Evolutionary conservation across 1,139 yeast species (phyloP).

Genomic region (Petasospora fabianii): DNA sequence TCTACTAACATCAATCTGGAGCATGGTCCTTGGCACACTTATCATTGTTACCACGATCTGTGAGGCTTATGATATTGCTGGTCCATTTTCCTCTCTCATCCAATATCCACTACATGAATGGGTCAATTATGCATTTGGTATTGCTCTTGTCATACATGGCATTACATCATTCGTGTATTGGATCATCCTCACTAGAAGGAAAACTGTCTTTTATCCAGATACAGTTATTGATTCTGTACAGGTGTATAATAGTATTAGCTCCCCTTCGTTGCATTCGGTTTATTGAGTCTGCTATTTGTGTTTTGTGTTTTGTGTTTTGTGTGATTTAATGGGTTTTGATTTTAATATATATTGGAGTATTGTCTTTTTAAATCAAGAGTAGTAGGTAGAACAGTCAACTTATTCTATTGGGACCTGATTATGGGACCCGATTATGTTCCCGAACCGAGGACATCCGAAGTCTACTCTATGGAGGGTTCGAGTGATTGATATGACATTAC

Average conservation of each 20-base stretch:
- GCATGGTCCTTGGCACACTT: constrained; percentile 2
- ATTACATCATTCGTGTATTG: neutral
- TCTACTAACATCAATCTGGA: constrained; percentile 3
- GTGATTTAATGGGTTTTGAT: neutral
- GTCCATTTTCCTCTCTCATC: constrained; percentile 4
- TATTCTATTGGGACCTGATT: too few relatives aligned
- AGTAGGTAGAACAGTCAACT: too few relatives aligned
- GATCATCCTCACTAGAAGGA: constrained; percentile 1
- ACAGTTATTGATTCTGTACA: constrained; percentile 3
- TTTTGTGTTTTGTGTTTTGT: neutral
- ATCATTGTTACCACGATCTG: constrained; percentile 1
- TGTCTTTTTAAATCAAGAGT: too few relatives aligned
- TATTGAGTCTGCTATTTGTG: too few relatives aligned
- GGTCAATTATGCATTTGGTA: constrained; percentile 4
- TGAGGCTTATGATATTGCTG: neutral
- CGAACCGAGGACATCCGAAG: too few relatives aligned
- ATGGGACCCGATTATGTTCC: too few relatives aligned
- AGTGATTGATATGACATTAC: too few relatives aligned
- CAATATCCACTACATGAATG: neutral
- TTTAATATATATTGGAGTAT: neutral
- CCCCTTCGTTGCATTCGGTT: constrained; percentile 14
- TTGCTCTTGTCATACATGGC: constrained; percentile 3
- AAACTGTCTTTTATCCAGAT: neutral
- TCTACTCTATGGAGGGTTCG: too few relatives aligned
- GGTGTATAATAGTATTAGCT: constrained; percentile 18